A percentile compares a stretch with the other conserved stretches of the same genome.
Evolutionary conservation across 1,139 yeast genomes (phyloP).

Genomic region (Kurtzmaniella quercitrusa): DNA sequence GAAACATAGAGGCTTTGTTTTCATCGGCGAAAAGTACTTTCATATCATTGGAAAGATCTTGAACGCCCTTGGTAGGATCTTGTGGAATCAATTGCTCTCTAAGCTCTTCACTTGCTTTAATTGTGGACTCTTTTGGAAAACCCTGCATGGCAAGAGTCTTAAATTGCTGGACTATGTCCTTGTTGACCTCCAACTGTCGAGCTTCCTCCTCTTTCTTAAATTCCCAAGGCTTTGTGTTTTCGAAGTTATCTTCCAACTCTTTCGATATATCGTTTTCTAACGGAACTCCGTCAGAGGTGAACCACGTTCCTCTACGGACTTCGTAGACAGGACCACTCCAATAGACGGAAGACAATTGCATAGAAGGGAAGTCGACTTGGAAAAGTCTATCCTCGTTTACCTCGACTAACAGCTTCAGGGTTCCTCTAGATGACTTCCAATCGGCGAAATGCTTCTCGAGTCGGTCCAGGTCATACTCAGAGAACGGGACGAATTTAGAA

Average conservation of each 20-base stretch:
- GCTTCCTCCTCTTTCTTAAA: constrained; percentile 10
- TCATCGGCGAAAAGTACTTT: constrained; percentile 31
- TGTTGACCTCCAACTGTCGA: constrained; percentile 9
- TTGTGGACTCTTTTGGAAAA: not conserved
- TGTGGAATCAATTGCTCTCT: constrained; percentile 7
- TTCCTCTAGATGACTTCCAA: not conserved
- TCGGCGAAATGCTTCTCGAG: constrained; percentile 40
- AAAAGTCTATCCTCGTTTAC: constrained; percentile 83
- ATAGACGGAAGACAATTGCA: constrained; percentile 64
- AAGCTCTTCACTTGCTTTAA: not conserved
- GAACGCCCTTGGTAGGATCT: constrained; percentile 12
- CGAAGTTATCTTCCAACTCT: constrained; percentile 58
- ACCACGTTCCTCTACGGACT: constrained; percentile 87
- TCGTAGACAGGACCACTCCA: constrained; percentile 91
- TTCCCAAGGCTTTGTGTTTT: constrained; percentile 7
- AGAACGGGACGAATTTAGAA: constrained; percentile 65
- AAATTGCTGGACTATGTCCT: constrained; percentile 21
- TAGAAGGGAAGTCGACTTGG: constrained; percentile 57
- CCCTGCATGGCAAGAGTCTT: constrained; percentile 13
- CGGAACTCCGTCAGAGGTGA: constrained; percentile 59
- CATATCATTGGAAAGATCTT: constrained; percentile 26
- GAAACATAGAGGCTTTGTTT: constrained; percentile 35
- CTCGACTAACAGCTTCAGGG: constrained; percentile 23
- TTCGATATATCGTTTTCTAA: constrained; percentile 47
- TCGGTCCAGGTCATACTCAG: constrained; percentile 55